Evolutionary conservation across 1,284 basidiomycete genomes (phyloP), one percentile per base, ranked within the genome.

Genomic region (Fomitopsis pinicola): DNA sequence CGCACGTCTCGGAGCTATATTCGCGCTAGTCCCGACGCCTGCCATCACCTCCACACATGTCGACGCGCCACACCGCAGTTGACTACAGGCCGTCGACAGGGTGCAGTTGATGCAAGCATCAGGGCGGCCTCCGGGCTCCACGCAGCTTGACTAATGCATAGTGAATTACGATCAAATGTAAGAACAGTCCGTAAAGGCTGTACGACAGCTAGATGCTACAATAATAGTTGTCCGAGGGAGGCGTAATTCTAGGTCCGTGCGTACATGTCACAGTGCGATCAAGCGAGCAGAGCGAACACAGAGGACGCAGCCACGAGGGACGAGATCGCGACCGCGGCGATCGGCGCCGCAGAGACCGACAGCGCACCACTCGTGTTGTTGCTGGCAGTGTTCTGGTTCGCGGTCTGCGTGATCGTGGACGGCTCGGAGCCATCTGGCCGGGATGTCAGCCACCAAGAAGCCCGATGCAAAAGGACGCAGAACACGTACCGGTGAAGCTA

Each of bases 401-500:
- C 74, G 22, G 73, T 73, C 64, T 77, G 71, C 40, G 73, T 69
- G 54, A 83, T 72, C 50, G 58, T 64, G 17, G 76, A 71, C 12
- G 80, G 77, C 55, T 69, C 69, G 30, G 75, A 60, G 30, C 79
- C 80, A 59, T 79, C 80, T 81, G 56, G 3, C 38, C 6, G 35
- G 28, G 6, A n/a, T 26, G 55, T 63, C 62, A 60, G 66, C 59
- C 64, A 60, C 58, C 33, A 15, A 35, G 66, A 22, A 35, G 15
- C 22, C 40, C 54, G 10, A 42, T 14, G 30, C n/a, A 44, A 8
- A 55, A 22, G 48, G 33, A 35, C 50, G 33, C 22, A 55, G 36
- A 30, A 5, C 2, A 68, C 78, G 58, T 66, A 86, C 84, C 77
- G 58, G 73, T 74, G 72, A 87, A 87, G 50, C 73, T 74, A 36